These are phyloP conservation scores for Chlamydomonas schloesseri DNA, from an alignment of 139 green algal species.

Conservation along the genomic window DNA sequence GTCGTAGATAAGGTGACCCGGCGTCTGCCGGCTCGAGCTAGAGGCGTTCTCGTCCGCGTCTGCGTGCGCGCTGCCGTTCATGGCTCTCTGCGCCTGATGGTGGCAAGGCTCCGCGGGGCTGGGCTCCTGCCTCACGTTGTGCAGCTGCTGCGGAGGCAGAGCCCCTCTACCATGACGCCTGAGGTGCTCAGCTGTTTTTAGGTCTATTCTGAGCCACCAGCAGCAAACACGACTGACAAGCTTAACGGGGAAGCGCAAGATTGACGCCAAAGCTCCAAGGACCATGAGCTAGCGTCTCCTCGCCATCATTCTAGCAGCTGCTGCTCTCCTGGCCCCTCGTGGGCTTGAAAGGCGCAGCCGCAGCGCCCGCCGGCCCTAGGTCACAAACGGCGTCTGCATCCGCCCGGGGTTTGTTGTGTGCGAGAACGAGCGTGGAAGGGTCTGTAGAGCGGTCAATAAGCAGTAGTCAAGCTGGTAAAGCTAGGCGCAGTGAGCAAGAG, in stretches of 20 bases:
- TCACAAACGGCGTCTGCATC: slow-evolving; percentile 13
- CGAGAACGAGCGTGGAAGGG: neutral
- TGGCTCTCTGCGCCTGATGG: slow-evolving; percentile 25
- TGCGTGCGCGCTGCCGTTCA: slow-evolving; percentile 40
- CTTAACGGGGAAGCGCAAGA: slow-evolving; percentile 15
- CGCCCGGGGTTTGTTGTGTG: neutral
- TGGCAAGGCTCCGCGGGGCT: slow-evolving; percentile 17
- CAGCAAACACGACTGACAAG: slow-evolving; percentile 25
- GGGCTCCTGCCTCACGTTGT: slow-evolving; percentile 43
- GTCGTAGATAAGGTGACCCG: slow-evolving; percentile 32
- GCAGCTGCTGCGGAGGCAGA: slow-evolving; percentile 36
- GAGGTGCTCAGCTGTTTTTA: slow-evolving; percentile 16
- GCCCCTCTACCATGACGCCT: slow-evolving; percentile 45
- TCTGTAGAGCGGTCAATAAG: too few relatives aligned
- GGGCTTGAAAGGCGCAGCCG: slow-evolving; percentile 11
- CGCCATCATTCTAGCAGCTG: slow-evolving; percentile 34
- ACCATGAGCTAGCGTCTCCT: slow-evolving; percentile 38
- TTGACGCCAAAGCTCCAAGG: slow-evolving; percentile 19
- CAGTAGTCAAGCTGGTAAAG: too few relatives aligned
- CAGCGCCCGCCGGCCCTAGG: slow-evolving; percentile 20
- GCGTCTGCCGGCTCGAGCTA: slow-evolving; percentile 24
- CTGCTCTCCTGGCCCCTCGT: slow-evolving; percentile 4
- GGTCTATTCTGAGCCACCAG: slow-evolving; percentile 37
- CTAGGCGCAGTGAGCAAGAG: too few relatives aligned
- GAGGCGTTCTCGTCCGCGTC: slow-evolving; percentile 24